Base-by-base conservation (phyloP, 2,329 filamentous ascomycete genomes). In the Lachnellula willkommii region DNA sequence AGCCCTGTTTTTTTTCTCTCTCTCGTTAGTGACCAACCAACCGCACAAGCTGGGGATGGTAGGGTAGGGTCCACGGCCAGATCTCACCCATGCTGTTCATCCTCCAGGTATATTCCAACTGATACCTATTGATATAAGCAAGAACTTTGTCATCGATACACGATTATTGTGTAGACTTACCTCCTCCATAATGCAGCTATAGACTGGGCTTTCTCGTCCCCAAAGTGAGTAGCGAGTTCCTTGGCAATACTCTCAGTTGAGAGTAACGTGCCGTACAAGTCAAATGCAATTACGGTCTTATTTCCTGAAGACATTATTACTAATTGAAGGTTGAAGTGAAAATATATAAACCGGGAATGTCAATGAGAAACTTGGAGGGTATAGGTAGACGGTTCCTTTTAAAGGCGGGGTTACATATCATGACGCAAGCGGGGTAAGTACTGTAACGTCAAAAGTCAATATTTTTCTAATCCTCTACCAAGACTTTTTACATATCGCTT, bases 31-130 rank as follows among this genome's bases (percentile, higher is more conserved):
- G 26, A 28, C 26, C 7, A 28, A 28, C 26, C 7, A 28, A 28
- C 26, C 7, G 8, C 26, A 11, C 9, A 32, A 32, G 28, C 28
- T 11, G 9, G 28, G 28, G 8, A 32, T 9, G 28, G 9, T 11
- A 32, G 28, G 28, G 9, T 11, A 32, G 26, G 28, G 28, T 28
- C 28, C 26, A 28, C 26, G 26, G 26, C 26, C 8, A 32, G 28
- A 11, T 32, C 74, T 59, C 73, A 87, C 88, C 79, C 87, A 91
- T 91, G 75, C 82, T 85, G 65, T 85, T 90, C 61, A 87, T 72
- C 51, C 88, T 76, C 85, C 85, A 91, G 40, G 87, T 89, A 64
- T 90, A 92, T 70, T 90, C 88, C 8, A 91, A 74, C 69, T 91
- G 88, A 65, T 86, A 86, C 32, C 32, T 47, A 17, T 6, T 35